phyloP scores from a whole-genome alignment of 495 filamentous ascomycete species.

The Neurospora terricola region DNA sequence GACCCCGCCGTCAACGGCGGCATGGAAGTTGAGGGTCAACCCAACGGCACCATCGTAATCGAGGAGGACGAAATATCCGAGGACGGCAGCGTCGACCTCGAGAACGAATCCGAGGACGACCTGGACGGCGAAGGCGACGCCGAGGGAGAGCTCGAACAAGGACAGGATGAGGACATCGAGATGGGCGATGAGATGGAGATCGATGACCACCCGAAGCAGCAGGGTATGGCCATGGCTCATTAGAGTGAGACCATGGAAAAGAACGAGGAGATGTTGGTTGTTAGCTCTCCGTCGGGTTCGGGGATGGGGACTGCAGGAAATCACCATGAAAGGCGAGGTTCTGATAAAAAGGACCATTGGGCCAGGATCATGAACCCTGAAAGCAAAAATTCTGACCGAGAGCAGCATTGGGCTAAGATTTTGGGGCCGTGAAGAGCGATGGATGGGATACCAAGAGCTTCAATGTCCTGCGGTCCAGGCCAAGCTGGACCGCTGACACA shows the following conservation, averaged over 20 bases:
- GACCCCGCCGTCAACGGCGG: constrained; percentile 47
- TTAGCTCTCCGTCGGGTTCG: too few species aligned
- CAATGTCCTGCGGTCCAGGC: background rate
- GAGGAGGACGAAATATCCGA: constrained; percentile 74
- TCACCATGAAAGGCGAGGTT: background rate
- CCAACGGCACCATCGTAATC: constrained; percentile 32
- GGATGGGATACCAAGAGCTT: background rate
- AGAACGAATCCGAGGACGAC: constrained; percentile 74
- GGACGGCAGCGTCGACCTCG: constrained; percentile 90
- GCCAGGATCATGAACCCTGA: background rate
- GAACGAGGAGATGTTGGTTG: too few species aligned
- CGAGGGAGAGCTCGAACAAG: constrained; percentile 55
- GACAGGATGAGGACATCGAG: constrained; percentile 57
- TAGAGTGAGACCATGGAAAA: background rate
- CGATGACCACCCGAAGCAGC: background rate
- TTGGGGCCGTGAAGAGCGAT: background rate
- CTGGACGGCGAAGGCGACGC: constrained; percentile 79
- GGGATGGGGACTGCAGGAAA: background rate
- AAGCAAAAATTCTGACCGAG: background rate
- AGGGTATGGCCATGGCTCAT: constrained; percentile 6
- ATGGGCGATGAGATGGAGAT: constrained; percentile 62
- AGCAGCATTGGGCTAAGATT: background rate
- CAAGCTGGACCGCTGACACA: background rate
- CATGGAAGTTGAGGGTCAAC: constrained; percentile 17
- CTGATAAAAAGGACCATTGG: background rate